Conservation (phyloP, 352 stramenopile species). For the Globisporangium solare region DNA sequence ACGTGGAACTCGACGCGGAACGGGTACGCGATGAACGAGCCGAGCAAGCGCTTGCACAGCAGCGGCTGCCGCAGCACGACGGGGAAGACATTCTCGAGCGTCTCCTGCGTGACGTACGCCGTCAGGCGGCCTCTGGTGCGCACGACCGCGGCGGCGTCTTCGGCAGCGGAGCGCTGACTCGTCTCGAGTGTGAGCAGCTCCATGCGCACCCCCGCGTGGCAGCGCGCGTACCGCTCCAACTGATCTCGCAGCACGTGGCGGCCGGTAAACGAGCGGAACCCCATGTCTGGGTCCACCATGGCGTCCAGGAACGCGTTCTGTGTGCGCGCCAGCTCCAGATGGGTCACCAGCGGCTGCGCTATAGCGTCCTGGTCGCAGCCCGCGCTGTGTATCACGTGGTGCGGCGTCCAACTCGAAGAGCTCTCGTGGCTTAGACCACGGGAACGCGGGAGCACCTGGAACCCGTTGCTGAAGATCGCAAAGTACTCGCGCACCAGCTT, state of each 20-base stretch:
- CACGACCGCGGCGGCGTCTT: not conserved
- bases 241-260: constrained; percentile 16
- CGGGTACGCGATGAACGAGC: constrained; percentile 19
- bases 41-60: constrained; percentile 10
- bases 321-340: constrained; percentile 2
- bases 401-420: not conserved
- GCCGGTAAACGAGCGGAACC: constrained; percentile 9
- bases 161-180: not conserved
- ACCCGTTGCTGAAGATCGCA: constrained; percentile 17
- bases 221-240: constrained; percentile 18
- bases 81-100: constrained; percentile 16
- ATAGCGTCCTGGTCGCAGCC: not conserved
- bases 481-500: constrained; percentile 22
- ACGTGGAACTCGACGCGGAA: constrained; percentile 17
- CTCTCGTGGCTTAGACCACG: not conserved
- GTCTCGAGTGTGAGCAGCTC: constrained; percentile 6
- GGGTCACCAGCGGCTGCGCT: not conserved
- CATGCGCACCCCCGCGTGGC: constrained; percentile 12
- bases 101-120: constrained; percentile 14
- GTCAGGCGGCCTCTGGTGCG: constrained; percentile 8
- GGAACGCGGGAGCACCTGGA: not conserved
- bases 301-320: constrained; percentile 16
- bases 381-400: too few relatives aligned
- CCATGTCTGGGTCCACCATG: constrained; percentile 10
- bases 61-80: constrained; percentile 2